Base-by-base conservation (phyloP, 1,284 basidiomycete genomes). In the Dichomitus squalens region DNA sequence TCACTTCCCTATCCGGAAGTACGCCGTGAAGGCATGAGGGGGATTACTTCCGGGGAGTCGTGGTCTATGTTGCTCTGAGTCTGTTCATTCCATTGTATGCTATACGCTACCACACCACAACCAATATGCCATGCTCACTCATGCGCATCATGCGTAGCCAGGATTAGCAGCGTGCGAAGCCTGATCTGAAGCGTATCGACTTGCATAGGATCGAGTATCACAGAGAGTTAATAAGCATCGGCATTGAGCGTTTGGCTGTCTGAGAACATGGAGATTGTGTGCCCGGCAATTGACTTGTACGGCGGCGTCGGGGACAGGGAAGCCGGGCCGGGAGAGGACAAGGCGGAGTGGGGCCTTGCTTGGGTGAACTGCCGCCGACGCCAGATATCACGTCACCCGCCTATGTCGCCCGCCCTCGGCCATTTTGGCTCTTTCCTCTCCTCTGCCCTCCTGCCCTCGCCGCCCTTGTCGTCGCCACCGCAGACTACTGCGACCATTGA, bases 1-100 rank as follows among this genome's bases (percentile, higher is more conserved):
- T 71, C 95, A 97, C 83, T 98, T 98, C 85, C 93, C 93, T 25
- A 72, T 79, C 70, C 82, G 91, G 73, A 92, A 90, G 77, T 93
- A 89, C 73, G 92, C 92, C 53, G 86, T 93, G 70, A 92, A 89
- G 81, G 91, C 90, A 81, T 90, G 76, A 85, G 71, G 59, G 59
- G 49, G 33, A 63, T 61, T 51, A 60, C 61, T 65, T 60, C 57
- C 49, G 64, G 64, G 55, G 56, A 48, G 56, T 57, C 57, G 62
- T 44, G 53, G 59, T 64, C 51, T 50, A 61, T 53, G 53, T 68
- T 68, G 64, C 68, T 68, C 69, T 66, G 57, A 65, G 60, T 68
- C 65, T 63, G 46, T 66, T 67, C 63, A 65, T 65, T 63, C 53
- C 63, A 64, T 69, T 76, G 75, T 79, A 78, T 79, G 78, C 71